Percentiles rank a stretch among this genome's conserved stretches.
Evolutionary conservation across 495 filamentous ascomycete species (phyloP).

Genomic region (Lasiosphaeria ovina): DNA sequence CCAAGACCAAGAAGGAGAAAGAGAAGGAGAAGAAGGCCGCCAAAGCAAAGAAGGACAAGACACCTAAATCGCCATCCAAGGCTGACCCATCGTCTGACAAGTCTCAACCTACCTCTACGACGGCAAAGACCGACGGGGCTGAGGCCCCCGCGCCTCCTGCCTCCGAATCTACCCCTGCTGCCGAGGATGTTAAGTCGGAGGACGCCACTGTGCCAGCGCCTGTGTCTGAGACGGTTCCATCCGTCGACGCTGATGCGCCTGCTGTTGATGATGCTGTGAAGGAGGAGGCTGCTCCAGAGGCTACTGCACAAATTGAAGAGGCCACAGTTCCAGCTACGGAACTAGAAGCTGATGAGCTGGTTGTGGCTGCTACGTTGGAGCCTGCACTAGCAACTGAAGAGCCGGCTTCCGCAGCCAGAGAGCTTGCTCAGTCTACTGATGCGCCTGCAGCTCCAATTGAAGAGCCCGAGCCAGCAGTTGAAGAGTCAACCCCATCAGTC

Average conservation of each 20-base stretch:
- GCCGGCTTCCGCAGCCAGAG: not conserved
- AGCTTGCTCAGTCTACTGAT: not conserved
- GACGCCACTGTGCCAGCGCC: not conserved
- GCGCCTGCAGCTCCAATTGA: not conserved
- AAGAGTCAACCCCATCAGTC: not conserved
- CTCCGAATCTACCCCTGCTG: constrained; percentile 1
- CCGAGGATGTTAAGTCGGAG: constrained; percentile 6
- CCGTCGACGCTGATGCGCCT: too few species aligned
- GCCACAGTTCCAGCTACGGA: not conserved
- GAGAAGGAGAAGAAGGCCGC: constrained; percentile 25
- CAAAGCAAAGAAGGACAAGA: constrained; percentile 23
- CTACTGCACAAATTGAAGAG: not conserved
- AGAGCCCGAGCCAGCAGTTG: not conserved
- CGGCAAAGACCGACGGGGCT: constrained; percentile 6
- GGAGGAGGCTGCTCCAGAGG: not conserved
- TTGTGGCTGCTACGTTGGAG: not conserved
- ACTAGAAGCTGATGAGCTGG: not conserved
- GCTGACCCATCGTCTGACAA: constrained; percentile 8
- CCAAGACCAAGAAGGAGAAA: constrained; percentile 17
- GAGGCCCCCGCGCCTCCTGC: not conserved
- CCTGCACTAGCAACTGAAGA: not conserved
- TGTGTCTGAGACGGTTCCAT: not conserved
- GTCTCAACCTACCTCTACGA: constrained; percentile 12
- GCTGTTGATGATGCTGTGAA: not conserved
- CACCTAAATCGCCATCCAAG: constrained; percentile 11